Evolutionary conservation across 2,329 filamentous ascomycete species (phyloP).

Genomic region (Sarocladium strictum): DNA sequence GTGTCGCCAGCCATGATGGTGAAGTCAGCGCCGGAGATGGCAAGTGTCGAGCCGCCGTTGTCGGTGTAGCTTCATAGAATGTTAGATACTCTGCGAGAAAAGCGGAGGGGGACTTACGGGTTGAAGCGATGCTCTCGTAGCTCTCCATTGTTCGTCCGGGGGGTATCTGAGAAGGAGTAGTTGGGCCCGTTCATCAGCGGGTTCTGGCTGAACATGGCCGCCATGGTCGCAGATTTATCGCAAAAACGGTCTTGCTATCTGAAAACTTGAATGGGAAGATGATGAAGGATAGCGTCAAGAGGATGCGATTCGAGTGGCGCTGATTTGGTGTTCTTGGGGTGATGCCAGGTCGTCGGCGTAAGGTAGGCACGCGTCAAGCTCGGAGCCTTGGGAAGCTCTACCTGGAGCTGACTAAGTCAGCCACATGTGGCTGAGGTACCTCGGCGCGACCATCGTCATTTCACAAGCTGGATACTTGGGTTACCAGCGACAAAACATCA

Average conservation of each 20-base stretch:
- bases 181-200: constrained; percentile 62
- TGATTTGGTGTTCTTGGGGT: constrained; percentile 12
- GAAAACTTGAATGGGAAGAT: constrained; percentile 11
- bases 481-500: not conserved
- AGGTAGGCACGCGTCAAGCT: constrained; percentile 37
- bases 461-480: not conserved
- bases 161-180: constrained; percentile 61
- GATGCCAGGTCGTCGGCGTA: constrained; percentile 21
- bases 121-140: constrained; percentile 79
- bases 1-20: constrained; percentile 97
- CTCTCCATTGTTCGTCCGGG: constrained; percentile 47
- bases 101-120: constrained; percentile 55
- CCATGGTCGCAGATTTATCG: constrained; percentile 39
- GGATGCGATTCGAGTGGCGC: constrained; percentile 11
- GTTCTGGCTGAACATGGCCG: constrained; percentile 65
- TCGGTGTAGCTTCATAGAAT: constrained; percentile 71
- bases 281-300: constrained; percentile 13
- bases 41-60: constrained; percentile 94
- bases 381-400: constrained; percentile 45
- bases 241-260: constrained; percentile 9
- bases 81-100: constrained; percentile 9
- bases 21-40: constrained; percentile 91
- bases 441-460: constrained; percentile 18
- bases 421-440: constrained; percentile 16
- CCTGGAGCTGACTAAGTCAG: constrained; percentile 33